Evolutionary conservation across 1,139 yeast species (phyloP).

Genomic region (Zygosaccharomyces pseudobailii): DNA sequence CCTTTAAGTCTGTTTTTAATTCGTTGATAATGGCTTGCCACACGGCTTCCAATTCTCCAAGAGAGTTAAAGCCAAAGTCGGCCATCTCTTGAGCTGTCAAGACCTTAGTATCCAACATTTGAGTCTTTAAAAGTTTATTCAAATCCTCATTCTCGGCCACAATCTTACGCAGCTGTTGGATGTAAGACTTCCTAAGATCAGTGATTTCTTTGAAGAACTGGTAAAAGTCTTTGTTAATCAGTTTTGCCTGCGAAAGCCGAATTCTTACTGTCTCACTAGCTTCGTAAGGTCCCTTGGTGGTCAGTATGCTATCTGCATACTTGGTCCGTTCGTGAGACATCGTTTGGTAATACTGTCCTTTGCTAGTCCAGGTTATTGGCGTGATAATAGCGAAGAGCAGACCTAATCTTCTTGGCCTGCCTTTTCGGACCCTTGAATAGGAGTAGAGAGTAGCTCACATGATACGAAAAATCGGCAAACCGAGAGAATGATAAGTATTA

Average conservation of each 20-base stretch:
- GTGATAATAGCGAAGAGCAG: not conserved
- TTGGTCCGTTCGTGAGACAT: conserved; percentile 36
- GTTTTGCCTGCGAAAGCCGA: conserved; percentile 44
- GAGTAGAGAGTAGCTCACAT: not conserved
- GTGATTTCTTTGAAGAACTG: conserved; percentile 53
- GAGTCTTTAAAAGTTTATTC: conserved; percentile 32
- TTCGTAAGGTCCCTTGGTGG: conserved; percentile 44
- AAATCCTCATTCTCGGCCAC: conserved; percentile 43
- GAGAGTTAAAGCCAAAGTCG: conserved; percentile 42
- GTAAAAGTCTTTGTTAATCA: conserved; percentile 47
- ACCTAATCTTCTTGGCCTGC: not conserved
- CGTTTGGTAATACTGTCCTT: not conserved
- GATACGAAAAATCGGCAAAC: not conserved
- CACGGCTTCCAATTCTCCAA: conserved; percentile 51
- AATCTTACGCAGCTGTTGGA: conserved; percentile 47
- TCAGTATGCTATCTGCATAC: conserved; percentile 44
- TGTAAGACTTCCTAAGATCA: conserved; percentile 45
- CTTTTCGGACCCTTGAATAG: conserved; percentile 3
- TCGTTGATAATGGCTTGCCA: conserved; percentile 56
- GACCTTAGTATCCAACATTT: conserved; percentile 35
- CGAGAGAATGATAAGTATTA: not conserved
- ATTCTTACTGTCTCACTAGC: conserved; percentile 45
- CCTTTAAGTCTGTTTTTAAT: conserved; percentile 48
- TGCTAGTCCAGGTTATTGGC: not conserved
- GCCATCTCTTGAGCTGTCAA: conserved; percentile 35